Evolutionary conservation across 441 rosid species (phyloP).

Genomic region (Melianthus villosus): DNA sequence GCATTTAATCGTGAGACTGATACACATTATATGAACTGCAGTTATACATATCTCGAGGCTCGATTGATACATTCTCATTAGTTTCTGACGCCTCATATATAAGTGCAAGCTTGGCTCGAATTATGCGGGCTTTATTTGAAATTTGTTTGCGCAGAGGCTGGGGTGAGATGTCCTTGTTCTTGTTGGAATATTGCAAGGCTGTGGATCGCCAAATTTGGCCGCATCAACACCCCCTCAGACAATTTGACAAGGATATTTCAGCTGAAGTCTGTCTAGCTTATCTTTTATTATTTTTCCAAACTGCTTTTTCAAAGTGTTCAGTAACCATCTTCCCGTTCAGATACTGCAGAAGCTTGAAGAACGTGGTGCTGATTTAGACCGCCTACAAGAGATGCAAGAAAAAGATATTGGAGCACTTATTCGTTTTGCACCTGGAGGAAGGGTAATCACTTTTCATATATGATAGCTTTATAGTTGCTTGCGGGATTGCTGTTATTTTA

Average conservation of each 20-base stretch:
- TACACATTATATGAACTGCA: too few species aligned
- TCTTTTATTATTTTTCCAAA: constrained; percentile 3
- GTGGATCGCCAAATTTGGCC: constrained; percentile 99
- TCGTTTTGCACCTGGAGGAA: constrained; percentile 91
- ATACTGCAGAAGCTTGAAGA: constrained; percentile 94
- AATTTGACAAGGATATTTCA: constrained; percentile 80
- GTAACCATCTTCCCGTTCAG: constrained; percentile 26
- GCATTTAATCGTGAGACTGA: too few species aligned
- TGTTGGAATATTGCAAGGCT: constrained; percentile 98
- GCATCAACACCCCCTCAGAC: constrained; percentile 92
- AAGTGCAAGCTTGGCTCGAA: constrained; percentile 98
- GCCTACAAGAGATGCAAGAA: constrained; percentile 86
- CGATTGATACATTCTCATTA: constrained; percentile 77
- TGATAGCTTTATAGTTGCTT: constrained; percentile 7
- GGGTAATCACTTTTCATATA: constrained; percentile 26
- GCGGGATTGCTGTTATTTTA: too few species aligned
- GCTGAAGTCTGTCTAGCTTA: constrained; percentile 47
- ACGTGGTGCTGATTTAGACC: constrained; percentile 75
- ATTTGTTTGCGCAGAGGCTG: constrained; percentile 92
- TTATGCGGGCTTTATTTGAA: constrained; percentile 93
- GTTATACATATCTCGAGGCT: constrained; percentile 94
- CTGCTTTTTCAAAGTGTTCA: constrained; percentile 7
- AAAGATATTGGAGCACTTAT: constrained; percentile 87
- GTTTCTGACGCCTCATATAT: constrained; percentile 97
- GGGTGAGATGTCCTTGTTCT: constrained; percentile 84